Percentiles rank a stretch among this genome's conserved stretches.
Evolutionary conservation across 345 rosid genomes (phyloP).

Genomic region (Hypericum androsaemum): DNA sequence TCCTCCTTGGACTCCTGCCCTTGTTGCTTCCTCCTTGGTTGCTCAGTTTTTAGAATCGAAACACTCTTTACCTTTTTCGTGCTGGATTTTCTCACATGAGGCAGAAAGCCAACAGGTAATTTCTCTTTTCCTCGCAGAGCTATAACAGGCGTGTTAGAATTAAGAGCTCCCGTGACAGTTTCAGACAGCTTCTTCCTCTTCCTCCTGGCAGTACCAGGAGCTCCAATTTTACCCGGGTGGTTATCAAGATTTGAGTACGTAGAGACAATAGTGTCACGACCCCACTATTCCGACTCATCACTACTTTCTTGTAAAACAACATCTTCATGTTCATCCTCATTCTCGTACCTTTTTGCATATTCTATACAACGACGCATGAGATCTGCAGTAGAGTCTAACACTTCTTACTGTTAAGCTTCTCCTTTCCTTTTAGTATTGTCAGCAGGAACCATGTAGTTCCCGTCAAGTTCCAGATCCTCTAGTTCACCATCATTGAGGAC

Average conservation of each 20-base stretch:
- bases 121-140: constrained; percentile 62
- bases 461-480: constrained; percentile 41
- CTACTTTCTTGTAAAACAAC: constrained; percentile 52
- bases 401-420: constrained; percentile 33
- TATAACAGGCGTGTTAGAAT: constrained; percentile 33
- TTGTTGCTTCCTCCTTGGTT: constrained; percentile 44
- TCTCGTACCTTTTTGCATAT: constrained; percentile 53
- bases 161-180: constrained; percentile 37
- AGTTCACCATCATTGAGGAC: constrained; percentile 29
- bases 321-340: constrained; percentile 45
- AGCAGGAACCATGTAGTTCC: constrained; percentile 53
- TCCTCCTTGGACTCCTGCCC: constrained; percentile 82
- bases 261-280: constrained; percentile 56
- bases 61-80: constrained; percentile 26
- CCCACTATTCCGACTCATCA: constrained; percentile 65
- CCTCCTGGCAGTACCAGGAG: constrained; percentile 49
- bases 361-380: constrained; percentile 46
- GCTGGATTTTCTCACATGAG: constrained; percentile 27
- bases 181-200: constrained; percentile 50
- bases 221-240: constrained; percentile 71
- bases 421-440: constrained; percentile 42
- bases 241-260: constrained; percentile 79
- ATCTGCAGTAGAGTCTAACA: constrained; percentile 38
- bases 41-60: constrained; percentile 29
- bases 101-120: constrained; percentile 65